Percentiles rank a stretch among this genome's conserved stretches.
These are phyloP conservation scores for Lachnellula cervina DNA, from an alignment of 2,329 filamentous ascomycete species.

Conservation along the genomic window DNA sequence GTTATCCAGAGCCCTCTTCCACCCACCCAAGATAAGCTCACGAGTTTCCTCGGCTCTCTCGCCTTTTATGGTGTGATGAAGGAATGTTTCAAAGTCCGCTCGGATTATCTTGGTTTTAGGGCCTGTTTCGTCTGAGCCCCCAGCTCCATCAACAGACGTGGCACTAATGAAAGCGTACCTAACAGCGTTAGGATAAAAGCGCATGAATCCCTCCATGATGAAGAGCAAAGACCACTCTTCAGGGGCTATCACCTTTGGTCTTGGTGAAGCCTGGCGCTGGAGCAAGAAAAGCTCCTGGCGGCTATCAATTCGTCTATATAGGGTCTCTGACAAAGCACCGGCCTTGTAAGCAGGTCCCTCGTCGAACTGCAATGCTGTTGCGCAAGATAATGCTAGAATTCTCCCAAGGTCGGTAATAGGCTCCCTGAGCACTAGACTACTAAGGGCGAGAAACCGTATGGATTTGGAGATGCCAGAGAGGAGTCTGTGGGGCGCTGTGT, in stretches of 20 bases:
- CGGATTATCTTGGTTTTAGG: neutral
- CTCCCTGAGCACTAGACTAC: too few species aligned
- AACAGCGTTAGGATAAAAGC: neutral
- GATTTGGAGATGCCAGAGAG: too few species aligned
- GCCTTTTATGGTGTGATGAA: neutral
- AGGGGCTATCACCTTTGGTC: neutral
- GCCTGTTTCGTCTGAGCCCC: neutral
- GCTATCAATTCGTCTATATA: too few species aligned
- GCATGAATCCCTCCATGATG: too few species aligned
- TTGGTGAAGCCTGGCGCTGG: neutral
- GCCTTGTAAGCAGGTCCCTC: too few species aligned
- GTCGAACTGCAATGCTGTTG: too few species aligned
- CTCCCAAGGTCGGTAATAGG: too few species aligned
- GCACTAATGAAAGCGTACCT: neutral
- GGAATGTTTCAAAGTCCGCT: neutral
- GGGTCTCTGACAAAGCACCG: too few species aligned
- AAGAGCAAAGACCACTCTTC: neutral
- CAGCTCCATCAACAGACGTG: neutral
- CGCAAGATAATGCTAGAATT: too few species aligned
- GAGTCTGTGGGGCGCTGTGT: too few species aligned
- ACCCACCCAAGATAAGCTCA: neutral
- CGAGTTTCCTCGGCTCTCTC: too few species aligned
- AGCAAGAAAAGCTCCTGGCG: neutral
- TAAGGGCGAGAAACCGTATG: too few species aligned
- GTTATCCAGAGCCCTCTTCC: neutral